phyloP scores from a whole-genome alignment of 2,329 filamentous ascomycete species.

The Botrytis aclada region DNA sequence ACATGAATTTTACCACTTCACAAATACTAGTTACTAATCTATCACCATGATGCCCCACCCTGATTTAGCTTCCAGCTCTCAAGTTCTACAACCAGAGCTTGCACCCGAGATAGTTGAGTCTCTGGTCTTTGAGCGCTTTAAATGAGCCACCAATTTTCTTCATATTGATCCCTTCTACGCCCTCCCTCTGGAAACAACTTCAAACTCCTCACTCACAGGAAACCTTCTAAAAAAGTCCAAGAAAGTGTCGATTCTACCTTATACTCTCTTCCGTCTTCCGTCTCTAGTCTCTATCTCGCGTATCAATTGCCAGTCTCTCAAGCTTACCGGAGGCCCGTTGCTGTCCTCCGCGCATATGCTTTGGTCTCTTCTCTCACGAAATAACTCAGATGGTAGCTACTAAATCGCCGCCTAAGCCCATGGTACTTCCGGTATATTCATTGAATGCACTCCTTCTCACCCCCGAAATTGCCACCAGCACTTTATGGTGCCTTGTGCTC shows the following conservation, averaged over 20 bases:
- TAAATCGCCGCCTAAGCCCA: constrained; percentile 34
- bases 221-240: background rate
- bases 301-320: constrained; percentile 13
- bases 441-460: constrained; percentile 43
- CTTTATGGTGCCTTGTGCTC: constrained; percentile 40
- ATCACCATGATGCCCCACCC: background rate
- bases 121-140: background rate
- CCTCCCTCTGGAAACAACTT: background rate
- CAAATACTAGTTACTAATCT: background rate
- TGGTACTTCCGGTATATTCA: constrained; percentile 44
- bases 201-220: background rate
- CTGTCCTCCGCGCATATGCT: constrained; percentile 13
- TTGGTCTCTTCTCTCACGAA: background rate
- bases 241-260: background rate
- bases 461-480: constrained; percentile 44
- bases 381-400: background rate
- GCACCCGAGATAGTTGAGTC: background rate
- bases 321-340: background rate
- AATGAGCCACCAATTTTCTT: background rate
- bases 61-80: background rate
- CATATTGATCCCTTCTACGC: background rate
- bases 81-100: background rate
- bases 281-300: constrained; percentile 13
- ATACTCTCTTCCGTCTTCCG: background rate
- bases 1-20: background rate